These are phyloP conservation scores for Amphibolis antarctica DNA, from an alignment of 106 monocot genomes.

Conservation along the genomic window DNA sequence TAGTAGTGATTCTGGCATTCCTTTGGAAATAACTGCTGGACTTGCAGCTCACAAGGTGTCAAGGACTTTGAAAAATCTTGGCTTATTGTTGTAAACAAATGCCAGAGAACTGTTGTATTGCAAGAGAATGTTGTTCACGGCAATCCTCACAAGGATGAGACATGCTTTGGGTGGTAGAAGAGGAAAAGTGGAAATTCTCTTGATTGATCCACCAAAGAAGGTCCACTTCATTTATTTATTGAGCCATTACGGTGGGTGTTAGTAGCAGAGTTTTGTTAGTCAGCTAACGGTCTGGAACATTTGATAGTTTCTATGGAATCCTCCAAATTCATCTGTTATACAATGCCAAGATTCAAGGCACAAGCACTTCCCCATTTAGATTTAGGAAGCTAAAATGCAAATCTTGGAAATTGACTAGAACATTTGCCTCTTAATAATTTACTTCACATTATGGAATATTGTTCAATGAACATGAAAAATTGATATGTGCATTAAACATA, in stretches of 20 bases:
- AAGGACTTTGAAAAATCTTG: conserved; percentile 10
- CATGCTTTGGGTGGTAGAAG: conserved; percentile 71
- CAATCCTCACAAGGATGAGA: conserved; percentile 67
- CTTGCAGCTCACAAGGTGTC: conserved; percentile 11
- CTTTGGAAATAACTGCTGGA: conserved; percentile 15
- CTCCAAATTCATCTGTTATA: too few relatives aligned
- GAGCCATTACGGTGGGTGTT: conserved; percentile 91
- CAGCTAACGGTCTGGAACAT: too few relatives aligned
- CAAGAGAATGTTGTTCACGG: conserved; percentile 78
- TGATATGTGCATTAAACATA: too few relatives aligned
- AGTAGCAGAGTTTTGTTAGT: too few relatives aligned
- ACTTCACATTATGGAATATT: too few relatives aligned
- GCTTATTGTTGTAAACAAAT: conserved; percentile 91
- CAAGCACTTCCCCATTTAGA: too few relatives aligned
- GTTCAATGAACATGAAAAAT: too few relatives aligned
- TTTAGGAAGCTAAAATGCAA: too few relatives aligned
- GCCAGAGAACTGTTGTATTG: conserved; percentile 64
- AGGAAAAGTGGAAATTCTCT: conserved; percentile 32
- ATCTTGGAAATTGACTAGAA: too few relatives aligned
- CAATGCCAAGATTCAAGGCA: too few relatives aligned
- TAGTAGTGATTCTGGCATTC: conserved; percentile 67
- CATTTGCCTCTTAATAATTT: too few relatives aligned
- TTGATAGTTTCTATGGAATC: too few relatives aligned
- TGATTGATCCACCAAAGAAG: conserved; percentile 36
- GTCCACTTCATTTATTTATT: conserved; percentile 74